Evolutionary conservation across 2,329 filamentous ascomycete species (phyloP).

Genomic region (Exophiala sideris): DNA sequence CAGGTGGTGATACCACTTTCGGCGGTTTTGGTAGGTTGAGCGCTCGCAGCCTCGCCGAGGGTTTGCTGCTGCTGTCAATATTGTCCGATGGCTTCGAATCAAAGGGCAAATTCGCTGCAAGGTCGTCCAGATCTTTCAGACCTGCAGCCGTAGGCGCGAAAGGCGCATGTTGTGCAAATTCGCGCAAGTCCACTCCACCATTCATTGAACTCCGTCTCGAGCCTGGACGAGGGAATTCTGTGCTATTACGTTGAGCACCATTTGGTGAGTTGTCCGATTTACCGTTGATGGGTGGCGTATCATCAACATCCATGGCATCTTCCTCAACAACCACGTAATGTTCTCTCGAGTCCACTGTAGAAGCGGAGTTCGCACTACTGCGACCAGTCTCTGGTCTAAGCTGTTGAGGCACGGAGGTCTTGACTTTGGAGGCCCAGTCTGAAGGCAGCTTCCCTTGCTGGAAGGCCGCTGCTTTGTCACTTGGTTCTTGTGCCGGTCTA

Average conservation of each 20-base stretch:
- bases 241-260: not conserved
- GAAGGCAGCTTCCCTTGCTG: constrained; percentile 22
- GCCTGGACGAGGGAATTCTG: not conserved
- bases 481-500: not conserved
- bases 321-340: constrained; percentile 22
- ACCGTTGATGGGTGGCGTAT: constrained; percentile 31
- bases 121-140: constrained; percentile 52
- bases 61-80: constrained; percentile 40
- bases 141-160: constrained; percentile 48
- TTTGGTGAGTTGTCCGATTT: constrained; percentile 1
- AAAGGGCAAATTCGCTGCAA: constrained; percentile 57
- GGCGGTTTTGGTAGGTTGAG: constrained; percentile 53
- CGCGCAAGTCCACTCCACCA: constrained; percentile 46
- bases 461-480: constrained; percentile 21
- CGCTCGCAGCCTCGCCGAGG: constrained; percentile 27
- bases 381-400: not conserved
- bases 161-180: constrained; percentile 50
- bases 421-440: constrained; percentile 19
- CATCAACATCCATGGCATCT: constrained; percentile 49
- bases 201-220: constrained; percentile 13
- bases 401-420: not conserved
- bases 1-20: constrained; percentile 44
- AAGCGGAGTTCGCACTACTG: not conserved
- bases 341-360: constrained; percentile 13
- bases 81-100: constrained; percentile 48